Evolutionary conservation across 768 basidiomycete genomes (phyloP).

Genomic region (Pleurotus eryngii): DNA sequence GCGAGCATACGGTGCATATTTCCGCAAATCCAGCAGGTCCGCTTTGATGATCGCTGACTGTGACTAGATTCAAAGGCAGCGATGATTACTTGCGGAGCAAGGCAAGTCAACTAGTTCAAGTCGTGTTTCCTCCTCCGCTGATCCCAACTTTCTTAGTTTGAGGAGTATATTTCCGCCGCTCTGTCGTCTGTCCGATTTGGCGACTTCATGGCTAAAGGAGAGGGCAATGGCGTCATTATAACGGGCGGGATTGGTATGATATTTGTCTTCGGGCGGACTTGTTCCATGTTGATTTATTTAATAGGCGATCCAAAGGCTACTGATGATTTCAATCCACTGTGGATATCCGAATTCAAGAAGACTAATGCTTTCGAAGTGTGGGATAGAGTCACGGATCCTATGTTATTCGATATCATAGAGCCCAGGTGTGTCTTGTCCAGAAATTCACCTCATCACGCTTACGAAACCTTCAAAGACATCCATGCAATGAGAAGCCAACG

Average conservation of each 20-base stretch:
- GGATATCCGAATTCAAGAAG: constrained; percentile 84
- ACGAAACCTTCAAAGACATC: constrained; percentile 56
- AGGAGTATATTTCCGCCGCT: constrained; percentile 90
- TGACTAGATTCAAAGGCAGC: constrained; percentile 83
- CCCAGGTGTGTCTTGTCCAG: constrained; percentile 55
- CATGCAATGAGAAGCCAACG: constrained; percentile 87
- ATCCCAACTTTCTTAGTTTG: constrained; percentile 50
- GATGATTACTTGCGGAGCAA: constrained; percentile 92
- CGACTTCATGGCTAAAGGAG: constrained; percentile 75
- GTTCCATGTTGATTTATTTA: constrained; percentile 24
- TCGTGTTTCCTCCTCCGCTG: background rate
- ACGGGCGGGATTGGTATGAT: constrained; percentile 56
- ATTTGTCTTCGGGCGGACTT: background rate
- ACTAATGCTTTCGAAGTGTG: constrained; percentile 89
- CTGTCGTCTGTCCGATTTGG: constrained; percentile 88
- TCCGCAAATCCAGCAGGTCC: background rate
- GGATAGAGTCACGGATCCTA: constrained; percentile 87
- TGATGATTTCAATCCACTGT: constrained; percentile 84
- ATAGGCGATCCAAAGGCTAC: constrained; percentile 50
- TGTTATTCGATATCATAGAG: constrained; percentile 94
- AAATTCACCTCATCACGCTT: background rate
- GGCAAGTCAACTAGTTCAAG: constrained; percentile 34
- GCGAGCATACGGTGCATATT: constrained; percentile 61
- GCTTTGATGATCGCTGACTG: background rate
- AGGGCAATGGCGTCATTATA: constrained; percentile 61